These are phyloP conservation scores for Solanum chmielewskii DNA, from an alignment of 257 asterid species.

Conservation along the genomic window DNA sequence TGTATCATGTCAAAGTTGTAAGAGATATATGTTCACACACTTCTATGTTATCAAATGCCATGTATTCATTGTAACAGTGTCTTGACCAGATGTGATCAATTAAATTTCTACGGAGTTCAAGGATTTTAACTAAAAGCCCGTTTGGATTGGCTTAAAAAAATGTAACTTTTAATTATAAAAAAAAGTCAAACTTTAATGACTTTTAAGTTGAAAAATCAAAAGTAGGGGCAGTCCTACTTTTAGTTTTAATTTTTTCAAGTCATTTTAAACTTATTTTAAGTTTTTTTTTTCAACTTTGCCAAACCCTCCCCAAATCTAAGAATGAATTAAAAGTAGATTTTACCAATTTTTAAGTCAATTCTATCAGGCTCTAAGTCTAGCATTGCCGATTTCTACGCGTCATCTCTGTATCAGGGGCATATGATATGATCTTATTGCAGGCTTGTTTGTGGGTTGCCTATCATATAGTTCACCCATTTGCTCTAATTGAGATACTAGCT, in stretches of 20 bases:
- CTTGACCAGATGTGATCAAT: neutral
- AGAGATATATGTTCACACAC: constrained; percentile 3
- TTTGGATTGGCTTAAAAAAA: neutral
- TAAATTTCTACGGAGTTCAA: neutral
- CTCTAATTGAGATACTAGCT: neutral
- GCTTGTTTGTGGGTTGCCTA: neutral
- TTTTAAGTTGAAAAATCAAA: neutral
- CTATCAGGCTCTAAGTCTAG: neutral
- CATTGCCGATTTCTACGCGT: neutral
- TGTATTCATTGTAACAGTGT: neutral
- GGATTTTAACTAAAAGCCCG: neutral
- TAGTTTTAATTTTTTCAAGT: neutral
- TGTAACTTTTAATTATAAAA: neutral
- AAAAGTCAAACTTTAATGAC: neutral
- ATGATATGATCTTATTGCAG: neutral
- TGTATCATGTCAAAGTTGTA: constrained; percentile 89
- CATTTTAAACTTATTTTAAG: too few relatives aligned
- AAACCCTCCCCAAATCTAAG: neutral
- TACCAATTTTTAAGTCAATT: neutral
- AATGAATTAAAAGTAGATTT: neutral
- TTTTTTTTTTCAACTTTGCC: neutral
- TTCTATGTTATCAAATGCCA: neutral
- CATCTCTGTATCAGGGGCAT: neutral
- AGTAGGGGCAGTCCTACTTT: neutral
- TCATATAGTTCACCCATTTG: neutral